A percentile compares a stretch with the other conserved stretches of the same genome.
These are phyloP conservation scores for Naganishia cerealis DNA, from an alignment of 1,284 basidiomycete genomes.

Conservation along the genomic window DNA sequence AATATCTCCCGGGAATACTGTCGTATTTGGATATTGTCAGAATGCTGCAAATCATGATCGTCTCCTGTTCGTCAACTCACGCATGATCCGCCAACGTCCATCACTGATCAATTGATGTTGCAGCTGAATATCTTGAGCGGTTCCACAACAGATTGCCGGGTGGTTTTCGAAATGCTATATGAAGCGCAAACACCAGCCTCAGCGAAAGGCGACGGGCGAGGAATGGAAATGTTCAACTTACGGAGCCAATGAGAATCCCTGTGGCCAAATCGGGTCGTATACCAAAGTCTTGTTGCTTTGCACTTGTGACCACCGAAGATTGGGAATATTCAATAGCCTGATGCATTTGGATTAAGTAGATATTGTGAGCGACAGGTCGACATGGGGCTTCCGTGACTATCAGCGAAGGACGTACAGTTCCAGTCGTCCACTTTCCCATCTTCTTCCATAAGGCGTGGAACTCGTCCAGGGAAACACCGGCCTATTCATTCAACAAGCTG, in stretches of 20 bases:
- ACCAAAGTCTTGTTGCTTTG: conserved; percentile 8
- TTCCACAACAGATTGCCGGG: conserved; percentile 63
- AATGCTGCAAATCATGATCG: not conserved
- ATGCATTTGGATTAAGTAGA: too few relatives aligned
- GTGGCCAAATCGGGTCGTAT: conserved; percentile 21
- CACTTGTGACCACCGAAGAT: conserved; percentile 7
- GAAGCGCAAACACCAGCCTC: conserved; percentile 54
- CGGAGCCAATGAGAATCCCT: conserved; percentile 19
- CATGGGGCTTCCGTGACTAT: not conserved
- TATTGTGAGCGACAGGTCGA: not conserved
- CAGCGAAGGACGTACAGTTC: conserved; percentile 49
- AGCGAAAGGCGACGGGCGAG: not conserved
- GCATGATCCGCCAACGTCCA: conserved; percentile 68
- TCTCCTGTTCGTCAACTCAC: conserved; percentile 6
- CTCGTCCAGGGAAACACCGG: conserved; percentile 67
- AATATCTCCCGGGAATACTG: conserved; percentile 64
- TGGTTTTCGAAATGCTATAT: conserved; percentile 54
- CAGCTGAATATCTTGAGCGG: conserved; percentile 64
- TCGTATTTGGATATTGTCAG: not conserved
- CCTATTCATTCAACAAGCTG: conserved; percentile 47
- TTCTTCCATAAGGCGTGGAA: conserved; percentile 51
- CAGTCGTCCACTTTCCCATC: conserved; percentile 37
- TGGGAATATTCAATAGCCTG: conserved; percentile 25
- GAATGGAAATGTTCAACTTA: not conserved
- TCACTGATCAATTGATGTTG: conserved; percentile 70